Evolutionary conservation across 805 yeast genomes (phyloP), one percentile per base, ranked within the genome.

Genomic region (Candida corydali): DNA sequence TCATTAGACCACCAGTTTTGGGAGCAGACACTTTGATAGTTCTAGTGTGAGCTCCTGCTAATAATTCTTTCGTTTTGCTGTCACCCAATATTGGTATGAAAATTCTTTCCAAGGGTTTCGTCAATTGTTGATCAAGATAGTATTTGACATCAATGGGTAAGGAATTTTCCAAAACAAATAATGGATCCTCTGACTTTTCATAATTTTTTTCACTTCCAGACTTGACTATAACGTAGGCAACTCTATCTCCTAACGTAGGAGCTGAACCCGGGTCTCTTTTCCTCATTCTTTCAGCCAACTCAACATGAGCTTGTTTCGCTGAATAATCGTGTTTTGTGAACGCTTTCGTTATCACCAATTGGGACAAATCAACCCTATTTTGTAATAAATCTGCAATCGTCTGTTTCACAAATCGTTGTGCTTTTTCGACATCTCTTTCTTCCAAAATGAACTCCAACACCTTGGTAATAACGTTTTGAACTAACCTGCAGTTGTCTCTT

Each of bases 211-310:
- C 85, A 35, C 86, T 81, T 4, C 86, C 82, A 0, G 91, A 80
- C 35, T 61, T 64, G 47, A 86, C 82, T 41, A 93, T 89, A 24
- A 93, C 98, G 55, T 91, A 93, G 5, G 98, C 98, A 22, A 93
- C 98, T 63, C 99, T 85, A 57, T 93, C 99, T 40, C 99, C 99
- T 32, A 93, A 73, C 9, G 87, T 80, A 3, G 98, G 98, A 1
- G 98, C 98, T 6, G 95, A 83, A 17, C 99, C 99, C 0, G 95
- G 83, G 55, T 93, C 99, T 69, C 99, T 82, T 56, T 88, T 87
- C 37, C 80, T 75, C 97, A 93, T 93, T 50, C 97, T 73, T 51
- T 89, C 96, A 0, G 98, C 96, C 30, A 93, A 72, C 48, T 91
- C 97, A 18, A 89, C 95, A 59, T 93, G 99, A 0, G 98, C 97